Evolutionary conservation across 2,329 filamentous ascomycete genomes (phyloP).

Genomic region (Reticulascus tulasneorum): DNA sequence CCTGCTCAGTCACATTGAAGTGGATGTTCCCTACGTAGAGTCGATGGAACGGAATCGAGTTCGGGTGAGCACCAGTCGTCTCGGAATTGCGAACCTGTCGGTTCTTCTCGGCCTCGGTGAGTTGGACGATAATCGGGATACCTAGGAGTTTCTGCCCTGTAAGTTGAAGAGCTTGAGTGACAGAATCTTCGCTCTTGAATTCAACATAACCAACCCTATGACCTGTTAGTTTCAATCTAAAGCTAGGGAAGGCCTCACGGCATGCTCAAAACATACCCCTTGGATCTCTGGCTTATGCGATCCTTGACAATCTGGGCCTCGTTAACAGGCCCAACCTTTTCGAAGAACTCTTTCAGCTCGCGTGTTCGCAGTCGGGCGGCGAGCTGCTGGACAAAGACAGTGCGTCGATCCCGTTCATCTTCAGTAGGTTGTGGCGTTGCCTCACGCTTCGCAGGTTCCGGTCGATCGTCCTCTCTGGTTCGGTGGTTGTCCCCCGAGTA

Average conservation of each 20-base stretch:
- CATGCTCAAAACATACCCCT: constrained; percentile 73
- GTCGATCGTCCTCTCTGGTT: constrained; percentile 46
- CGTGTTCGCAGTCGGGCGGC: constrained; percentile 88
- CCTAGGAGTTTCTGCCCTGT: constrained; percentile 98
- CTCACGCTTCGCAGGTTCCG: constrained; percentile 38
- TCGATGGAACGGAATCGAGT: constrained; percentile 91
- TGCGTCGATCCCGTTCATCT: constrained; percentile 93
- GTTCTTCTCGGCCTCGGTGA: constrained; percentile 99
- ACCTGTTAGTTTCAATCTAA: constrained; percentile 28
- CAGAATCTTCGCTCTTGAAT: constrained; percentile 94
- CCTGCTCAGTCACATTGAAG: constrained; percentile 96
- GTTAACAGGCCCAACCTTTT: constrained; percentile 89
- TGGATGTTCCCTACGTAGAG: constrained; percentile 99
- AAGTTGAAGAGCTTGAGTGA: constrained; percentile 89
- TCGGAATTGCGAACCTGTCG: constrained; percentile 87
- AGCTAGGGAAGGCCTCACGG: background rate
- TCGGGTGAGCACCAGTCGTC: constrained; percentile 61
- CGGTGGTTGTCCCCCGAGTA: constrained; percentile 42
- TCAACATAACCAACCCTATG: constrained; percentile 96
- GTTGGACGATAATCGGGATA: constrained; percentile 96
- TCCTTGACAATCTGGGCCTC: constrained; percentile 99
- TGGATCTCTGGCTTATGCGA: constrained; percentile 90
- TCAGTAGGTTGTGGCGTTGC: constrained; percentile 75
- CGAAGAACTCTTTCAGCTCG: constrained; percentile 91
- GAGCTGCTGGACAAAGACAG: constrained; percentile 97